Percentiles rank a stretch among this genome's conserved stretches.
These are phyloP conservation scores for Fusarium hostae DNA, from an alignment of 2,329 filamentous ascomycete species.

Conservation along the genomic window DNA sequence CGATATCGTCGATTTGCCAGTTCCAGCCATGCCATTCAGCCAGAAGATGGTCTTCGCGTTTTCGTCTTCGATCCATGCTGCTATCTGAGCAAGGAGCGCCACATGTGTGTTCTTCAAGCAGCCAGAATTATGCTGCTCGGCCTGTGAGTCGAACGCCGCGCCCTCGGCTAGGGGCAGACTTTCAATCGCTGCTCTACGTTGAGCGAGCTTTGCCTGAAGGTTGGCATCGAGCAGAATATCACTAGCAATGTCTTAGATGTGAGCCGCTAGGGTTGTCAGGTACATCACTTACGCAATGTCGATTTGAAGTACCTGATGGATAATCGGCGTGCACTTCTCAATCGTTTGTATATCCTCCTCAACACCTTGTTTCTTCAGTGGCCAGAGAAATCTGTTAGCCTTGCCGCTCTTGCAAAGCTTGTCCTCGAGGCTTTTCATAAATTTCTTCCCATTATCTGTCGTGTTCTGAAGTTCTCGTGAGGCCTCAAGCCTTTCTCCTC, in stretches of 20 bases:
- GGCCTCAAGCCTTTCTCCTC: background rate
- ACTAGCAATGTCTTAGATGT: background rate
- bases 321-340: background rate
- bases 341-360: background rate
- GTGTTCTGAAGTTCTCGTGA: background rate
- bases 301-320: background rate
- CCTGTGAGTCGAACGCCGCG: background rate
- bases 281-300: background rate
- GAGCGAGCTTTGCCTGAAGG: background rate
- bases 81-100: background rate
- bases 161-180: background rate
- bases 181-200: background rate
- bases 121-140: background rate
- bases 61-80: background rate
- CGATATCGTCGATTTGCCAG: background rate
- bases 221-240: background rate
- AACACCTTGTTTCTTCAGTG: background rate
- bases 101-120: background rate
- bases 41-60: background rate
- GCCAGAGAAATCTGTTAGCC: background rate
- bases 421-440: background rate
- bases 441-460: background rate
- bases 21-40: background rate
- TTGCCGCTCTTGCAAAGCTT: background rate
- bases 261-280: too few relatives aligned